Conservation (phyloP, 208 protist genomes). For the Leishmania braziliensis region DNA sequence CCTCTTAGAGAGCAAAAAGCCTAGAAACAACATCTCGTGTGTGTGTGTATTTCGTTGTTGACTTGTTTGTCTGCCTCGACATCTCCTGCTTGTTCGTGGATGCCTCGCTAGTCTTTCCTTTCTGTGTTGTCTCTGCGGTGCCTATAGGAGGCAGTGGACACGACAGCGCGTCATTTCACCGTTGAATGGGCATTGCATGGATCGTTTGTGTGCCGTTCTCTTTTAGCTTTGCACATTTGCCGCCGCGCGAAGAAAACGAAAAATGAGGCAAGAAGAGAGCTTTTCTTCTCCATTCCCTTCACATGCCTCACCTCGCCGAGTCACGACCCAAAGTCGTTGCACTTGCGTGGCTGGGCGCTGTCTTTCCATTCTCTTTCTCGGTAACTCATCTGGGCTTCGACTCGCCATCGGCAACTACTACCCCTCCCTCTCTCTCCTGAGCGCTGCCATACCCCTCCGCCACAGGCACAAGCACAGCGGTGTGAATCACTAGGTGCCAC, state of each 20-base stretch:
- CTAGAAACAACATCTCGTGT: not conserved
- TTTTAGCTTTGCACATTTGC: no score
- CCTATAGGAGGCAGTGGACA: not conserved
- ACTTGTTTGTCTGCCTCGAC: not conserved
- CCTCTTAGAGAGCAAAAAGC: no score
- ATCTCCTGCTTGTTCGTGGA: conserved; percentile 6
- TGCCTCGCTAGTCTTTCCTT: conserved; percentile 51
- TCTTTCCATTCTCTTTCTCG: not conserved
- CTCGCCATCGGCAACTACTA: not conserved
- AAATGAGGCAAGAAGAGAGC: not conserved
- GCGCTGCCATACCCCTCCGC: not conserved
- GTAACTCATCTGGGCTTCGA: not conserved
- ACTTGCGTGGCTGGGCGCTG: not conserved
- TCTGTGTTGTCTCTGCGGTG: not conserved
- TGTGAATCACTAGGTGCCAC: not conserved
- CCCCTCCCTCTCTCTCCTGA: not conserved
- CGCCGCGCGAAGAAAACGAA: not conserved
- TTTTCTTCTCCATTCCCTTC: not conserved
- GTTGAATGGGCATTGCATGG: no score
- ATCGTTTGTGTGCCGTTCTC: no score
- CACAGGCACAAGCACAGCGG: conserved; percentile 4
- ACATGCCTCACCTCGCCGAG: not conserved
- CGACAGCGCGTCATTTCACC: not conserved
- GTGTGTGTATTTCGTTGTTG: conserved; percentile 2
- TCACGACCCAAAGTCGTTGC: not conserved